Conservation (phyloP, 2,329 filamentous ascomycete genomes). For the Fusarium luffae region DNA sequence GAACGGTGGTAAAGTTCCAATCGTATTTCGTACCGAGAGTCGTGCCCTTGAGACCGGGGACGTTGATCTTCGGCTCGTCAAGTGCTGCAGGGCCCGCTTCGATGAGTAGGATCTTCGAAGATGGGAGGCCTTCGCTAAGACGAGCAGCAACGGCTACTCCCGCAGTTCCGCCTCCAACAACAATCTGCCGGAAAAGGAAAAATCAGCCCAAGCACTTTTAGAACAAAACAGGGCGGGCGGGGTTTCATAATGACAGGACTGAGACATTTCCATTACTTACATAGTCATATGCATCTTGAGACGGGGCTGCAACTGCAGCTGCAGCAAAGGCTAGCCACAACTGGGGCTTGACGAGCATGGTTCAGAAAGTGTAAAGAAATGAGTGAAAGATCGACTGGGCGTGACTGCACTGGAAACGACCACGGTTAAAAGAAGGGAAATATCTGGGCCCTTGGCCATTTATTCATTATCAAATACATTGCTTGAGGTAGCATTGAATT, state of each 20-base stretch:
- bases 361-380: not conserved
- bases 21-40: slow-evolving; percentile 46
- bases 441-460: not conserved
- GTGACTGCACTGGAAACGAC: not conserved
- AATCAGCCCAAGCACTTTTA: not conserved
- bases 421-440: not conserved
- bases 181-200: slow-evolving; percentile 20
- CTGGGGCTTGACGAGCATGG: slow-evolving; percentile 33
- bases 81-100: slow-evolving; percentile 12
- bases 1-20: slow-evolving; percentile 45
- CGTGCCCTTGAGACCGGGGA: slow-evolving; percentile 17
- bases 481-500: not conserved
- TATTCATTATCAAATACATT: slow-evolving; percentile 3
- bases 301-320: slow-evolving; percentile 29
- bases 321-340: slow-evolving; percentile 31
- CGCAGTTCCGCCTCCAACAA: slow-evolving; percentile 49
- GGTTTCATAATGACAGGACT: not conserved
- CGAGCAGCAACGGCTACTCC: slow-evolving; percentile 48
- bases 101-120: slow-evolving; percentile 13
- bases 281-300: slow-evolving; percentile 32
- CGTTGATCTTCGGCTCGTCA: slow-evolving; percentile 22
- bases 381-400: not conserved
- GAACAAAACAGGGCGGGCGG: not conserved
- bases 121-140: slow-evolving; percentile 44
- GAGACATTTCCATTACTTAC: slow-evolving; percentile 20